phyloP scores from a whole-genome alignment of 2,329 filamentous ascomycete species.

The Karstenula rhodostoma region DNA sequence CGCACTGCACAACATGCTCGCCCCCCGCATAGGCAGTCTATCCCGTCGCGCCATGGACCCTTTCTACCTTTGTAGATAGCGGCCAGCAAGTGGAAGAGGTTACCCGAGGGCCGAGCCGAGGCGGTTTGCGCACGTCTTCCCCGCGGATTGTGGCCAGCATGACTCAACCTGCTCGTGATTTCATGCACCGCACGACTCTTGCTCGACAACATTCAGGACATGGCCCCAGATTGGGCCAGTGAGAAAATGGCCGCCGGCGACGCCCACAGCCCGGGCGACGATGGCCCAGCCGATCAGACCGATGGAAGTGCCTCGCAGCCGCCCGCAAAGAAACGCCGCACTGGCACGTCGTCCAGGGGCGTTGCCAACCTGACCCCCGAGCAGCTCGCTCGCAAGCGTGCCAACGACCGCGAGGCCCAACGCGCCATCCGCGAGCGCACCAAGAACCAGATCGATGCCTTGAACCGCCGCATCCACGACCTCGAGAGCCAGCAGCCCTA shows the following conservation, averaged over 20 bases:
- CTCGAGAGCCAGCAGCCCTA: constrained; percentile 83
- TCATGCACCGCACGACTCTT: constrained; percentile 14
- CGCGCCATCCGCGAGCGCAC: constrained; percentile 84
- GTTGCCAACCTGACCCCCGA: constrained; percentile 88
- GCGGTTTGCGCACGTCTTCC: not conserved
- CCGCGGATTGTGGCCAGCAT: not conserved
- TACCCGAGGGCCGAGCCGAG: not conserved
- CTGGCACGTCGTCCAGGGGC: constrained; percentile 65
- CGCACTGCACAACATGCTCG: not conserved
- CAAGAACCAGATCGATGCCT: constrained; percentile 77
- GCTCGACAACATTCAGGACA: constrained; percentile 2
- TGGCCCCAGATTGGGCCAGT: constrained; percentile 11
- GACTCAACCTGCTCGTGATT: constrained; percentile 5
- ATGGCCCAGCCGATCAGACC: constrained; percentile 11
- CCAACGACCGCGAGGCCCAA: constrained; percentile 90
- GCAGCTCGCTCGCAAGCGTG: constrained; percentile 87
- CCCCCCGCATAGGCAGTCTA: not conserved
- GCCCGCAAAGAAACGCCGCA: constrained; percentile 43
- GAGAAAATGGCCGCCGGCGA: constrained; percentile 24
- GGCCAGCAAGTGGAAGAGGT: not conserved
- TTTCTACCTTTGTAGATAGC: too few species aligned
- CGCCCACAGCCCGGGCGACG: constrained; percentile 21
- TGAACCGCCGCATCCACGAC: constrained; percentile 77
- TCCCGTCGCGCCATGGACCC: not conserved
- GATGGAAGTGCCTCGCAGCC: constrained; percentile 23